Conservation (phyloP, 495 filamentous ascomycete species). For the Aspergillus coremiiformis region DNA sequence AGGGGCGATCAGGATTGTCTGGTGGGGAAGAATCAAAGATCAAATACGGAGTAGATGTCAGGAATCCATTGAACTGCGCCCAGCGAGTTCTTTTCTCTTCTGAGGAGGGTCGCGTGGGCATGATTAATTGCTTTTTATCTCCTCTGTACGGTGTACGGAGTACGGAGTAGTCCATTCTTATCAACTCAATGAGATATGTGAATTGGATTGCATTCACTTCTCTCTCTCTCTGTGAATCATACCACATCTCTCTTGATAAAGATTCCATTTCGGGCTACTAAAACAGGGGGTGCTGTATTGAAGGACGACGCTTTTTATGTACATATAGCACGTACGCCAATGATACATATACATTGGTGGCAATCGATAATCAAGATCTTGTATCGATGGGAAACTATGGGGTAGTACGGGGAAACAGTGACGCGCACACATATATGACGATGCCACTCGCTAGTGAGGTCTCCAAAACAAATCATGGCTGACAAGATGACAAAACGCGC, state of each 20-base stretch:
- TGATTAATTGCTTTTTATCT: background rate
- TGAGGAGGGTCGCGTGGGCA: background rate
- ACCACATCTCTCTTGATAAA: too few species aligned
- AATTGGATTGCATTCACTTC: too few species aligned
- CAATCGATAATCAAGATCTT: conserved; percentile 12
- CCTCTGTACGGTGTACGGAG: background rate
- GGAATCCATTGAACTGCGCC: too few species aligned
- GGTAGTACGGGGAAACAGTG: conserved; percentile 17
- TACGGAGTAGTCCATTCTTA: background rate
- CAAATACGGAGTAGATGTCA: too few species aligned
- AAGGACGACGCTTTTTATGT: conserved; percentile 25
- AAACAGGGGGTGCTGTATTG: conserved; percentile 12
- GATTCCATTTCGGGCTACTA: conserved; percentile 1
- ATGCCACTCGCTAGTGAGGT: conserved; percentile 17
- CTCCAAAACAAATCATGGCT: conserved; percentile 21
- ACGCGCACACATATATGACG: conserved; percentile 16
- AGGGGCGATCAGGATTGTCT: background rate
- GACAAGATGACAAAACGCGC: conserved; percentile 14
- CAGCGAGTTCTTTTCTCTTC: background rate
- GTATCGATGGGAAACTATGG: conserved; percentile 18
- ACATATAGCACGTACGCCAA: conserved; percentile 26
- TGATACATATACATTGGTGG: conserved; percentile 31
- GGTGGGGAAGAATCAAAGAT: background rate
- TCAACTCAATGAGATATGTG: too few species aligned
- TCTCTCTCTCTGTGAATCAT: too few species aligned